These are phyloP conservation scores for Globisporangium yorkense DNA, from an alignment of 352 stramenopile species.

Conservation along the genomic window DNA sequence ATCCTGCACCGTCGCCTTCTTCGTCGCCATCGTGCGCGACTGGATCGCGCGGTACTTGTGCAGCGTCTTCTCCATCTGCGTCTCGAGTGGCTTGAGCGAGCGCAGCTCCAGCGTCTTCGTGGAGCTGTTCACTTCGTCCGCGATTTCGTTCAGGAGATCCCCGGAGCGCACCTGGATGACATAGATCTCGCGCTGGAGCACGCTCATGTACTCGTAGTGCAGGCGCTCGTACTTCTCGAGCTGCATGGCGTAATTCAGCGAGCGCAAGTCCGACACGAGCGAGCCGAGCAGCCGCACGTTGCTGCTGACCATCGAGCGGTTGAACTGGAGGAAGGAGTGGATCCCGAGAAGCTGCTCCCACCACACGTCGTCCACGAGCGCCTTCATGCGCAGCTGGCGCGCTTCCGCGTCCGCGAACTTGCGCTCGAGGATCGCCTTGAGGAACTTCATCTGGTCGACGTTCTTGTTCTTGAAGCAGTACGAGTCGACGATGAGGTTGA, in stretches of 20 bases:
- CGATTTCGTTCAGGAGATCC: slow-evolving; percentile 37
- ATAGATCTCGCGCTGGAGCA: slow-evolving; percentile 45
- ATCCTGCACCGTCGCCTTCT: slow-evolving; percentile 23
- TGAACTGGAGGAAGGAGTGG: slow-evolving; percentile 32
- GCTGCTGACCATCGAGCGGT: slow-evolving; percentile 35
- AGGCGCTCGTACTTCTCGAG: slow-evolving; percentile 28
- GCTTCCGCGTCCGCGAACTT: slow-evolving; percentile 30
- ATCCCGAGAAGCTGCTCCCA: slow-evolving; percentile 51
- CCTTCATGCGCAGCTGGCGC: slow-evolving; percentile 27
- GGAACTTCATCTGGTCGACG: slow-evolving; percentile 44
- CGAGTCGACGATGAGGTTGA: slow-evolving; percentile 51
- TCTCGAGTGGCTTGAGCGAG: slow-evolving; percentile 24
- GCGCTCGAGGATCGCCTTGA: slow-evolving; percentile 29
- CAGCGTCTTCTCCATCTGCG: slow-evolving; percentile 40
- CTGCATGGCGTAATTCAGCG: slow-evolving; percentile 39
- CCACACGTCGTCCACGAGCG: slow-evolving; percentile 39
- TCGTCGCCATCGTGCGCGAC: slow-evolving; percentile 22
- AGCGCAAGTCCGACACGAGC: slow-evolving; percentile 29
- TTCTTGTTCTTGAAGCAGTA: slow-evolving; percentile 62
- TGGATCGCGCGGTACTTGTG: slow-evolving; percentile 31
- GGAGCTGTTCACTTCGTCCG: slow-evolving; percentile 10
- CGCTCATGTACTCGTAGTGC: slow-evolving; percentile 37
- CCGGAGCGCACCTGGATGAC: slow-evolving; percentile 31
- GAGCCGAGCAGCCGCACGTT: slow-evolving; percentile 29
- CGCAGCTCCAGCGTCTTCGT: slow-evolving; percentile 18